phyloP scores from a whole-genome alignment of 345 rosid genomes.

The Salix purpurea region DNA sequence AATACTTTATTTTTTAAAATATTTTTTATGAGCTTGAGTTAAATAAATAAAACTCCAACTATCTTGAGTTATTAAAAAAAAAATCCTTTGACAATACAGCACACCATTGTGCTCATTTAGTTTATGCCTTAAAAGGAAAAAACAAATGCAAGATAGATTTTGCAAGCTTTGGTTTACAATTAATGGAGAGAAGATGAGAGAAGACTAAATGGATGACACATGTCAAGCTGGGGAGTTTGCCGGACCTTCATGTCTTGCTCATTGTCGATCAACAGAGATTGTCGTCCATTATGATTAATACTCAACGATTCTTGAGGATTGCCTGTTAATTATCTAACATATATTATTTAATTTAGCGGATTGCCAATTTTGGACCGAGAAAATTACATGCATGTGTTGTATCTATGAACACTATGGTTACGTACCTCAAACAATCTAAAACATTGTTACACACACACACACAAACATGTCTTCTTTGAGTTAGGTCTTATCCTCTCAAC shows the following conservation, averaged over 20 bases:
- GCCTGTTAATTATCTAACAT: not conserved
- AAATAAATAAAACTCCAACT: too few species aligned
- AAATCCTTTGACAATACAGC: too few species aligned
- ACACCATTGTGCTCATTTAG: too few species aligned
- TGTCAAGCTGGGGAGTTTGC: not conserved
- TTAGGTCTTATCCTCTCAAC: too few species aligned
- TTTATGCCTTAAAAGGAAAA: too few species aligned
- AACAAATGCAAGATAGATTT: not conserved
- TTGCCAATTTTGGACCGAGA: not conserved
- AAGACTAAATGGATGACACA: not conserved
- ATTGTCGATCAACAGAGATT: not conserved
- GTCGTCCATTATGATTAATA: not conserved
- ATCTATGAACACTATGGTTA: not conserved
- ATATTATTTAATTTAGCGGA: not conserved
- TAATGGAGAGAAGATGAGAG: not conserved
- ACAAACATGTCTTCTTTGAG: too few species aligned
- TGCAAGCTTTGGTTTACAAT: not conserved
- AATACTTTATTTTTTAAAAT: too few species aligned
- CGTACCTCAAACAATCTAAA: not conserved
- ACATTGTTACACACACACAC: too few species aligned
- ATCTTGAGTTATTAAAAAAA: too few species aligned
- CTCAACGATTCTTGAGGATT: not conserved
- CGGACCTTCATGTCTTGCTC: not conserved
- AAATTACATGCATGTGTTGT: not conserved
- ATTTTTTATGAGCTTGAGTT: too few species aligned